Base-by-base conservation (phyloP, 306 rosid genomes). In the Urtica urens region DNA sequence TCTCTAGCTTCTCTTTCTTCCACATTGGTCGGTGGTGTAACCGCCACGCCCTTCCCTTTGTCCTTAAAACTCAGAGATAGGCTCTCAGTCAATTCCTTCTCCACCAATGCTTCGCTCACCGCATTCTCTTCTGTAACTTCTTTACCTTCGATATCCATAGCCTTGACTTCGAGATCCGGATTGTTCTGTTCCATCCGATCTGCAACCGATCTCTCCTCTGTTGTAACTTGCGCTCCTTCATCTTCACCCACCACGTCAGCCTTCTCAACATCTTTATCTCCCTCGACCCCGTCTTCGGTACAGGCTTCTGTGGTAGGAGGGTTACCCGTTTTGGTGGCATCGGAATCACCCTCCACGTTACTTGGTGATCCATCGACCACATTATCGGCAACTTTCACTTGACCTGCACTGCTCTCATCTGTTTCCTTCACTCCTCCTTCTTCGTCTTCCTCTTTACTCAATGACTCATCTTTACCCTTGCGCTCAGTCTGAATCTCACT, bases 41-140 rank as follows among this genome's bases (percentile, higher is more conserved):
- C 70, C 14, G 83, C 81, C 53, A 90, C 65, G 10, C 76, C 68
- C 65, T 92, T 85, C 50, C 96, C 99, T 65, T 82, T 92, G 59
- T 85, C 96, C 87, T 73, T 92, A 4, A 58, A 73, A 63, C 21
- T 73, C 41, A 30, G 78, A 29, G 58, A 39, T 69, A 66, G 56
- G 59, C 49, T 46, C 43, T 66, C 83, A 14, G n/a, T 35, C 43
- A 38, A 38, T 43, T 38, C 35, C 43, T 54, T 42, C 43, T 48
- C 65, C 43, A 30, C 55, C 18, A 43, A 59, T 54, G 49, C 78
- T 38, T 68, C 71, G 20, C 48, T 55, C 49, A 34, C 73, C 46
- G 48, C 83, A 67, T 62, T 64, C 66, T 50, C 72, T 4, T 53
- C 69, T 49, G 70, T 57, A 28, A 53, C 60, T 53, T 71, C 78